phyloP scores from a whole-genome alignment of 176 grass and related monocot species.

The Microstegium vimineum region DNA sequence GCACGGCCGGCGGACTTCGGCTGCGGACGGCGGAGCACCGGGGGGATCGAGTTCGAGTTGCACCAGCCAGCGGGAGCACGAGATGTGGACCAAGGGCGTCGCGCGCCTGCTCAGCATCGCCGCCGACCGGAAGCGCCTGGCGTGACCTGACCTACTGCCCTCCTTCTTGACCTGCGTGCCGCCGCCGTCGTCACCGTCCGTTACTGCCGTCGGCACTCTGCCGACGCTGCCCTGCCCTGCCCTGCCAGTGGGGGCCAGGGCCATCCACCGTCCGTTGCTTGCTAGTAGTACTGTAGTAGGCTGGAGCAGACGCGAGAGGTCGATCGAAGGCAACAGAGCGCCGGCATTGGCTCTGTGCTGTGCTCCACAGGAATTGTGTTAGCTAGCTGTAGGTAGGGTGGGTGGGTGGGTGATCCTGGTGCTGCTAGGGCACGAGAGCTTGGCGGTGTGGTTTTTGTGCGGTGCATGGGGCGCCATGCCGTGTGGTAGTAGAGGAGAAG shows the following conservation, averaged over 20 bases:
- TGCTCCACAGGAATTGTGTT: neutral
- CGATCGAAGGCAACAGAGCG: slow-evolving; percentile 9
- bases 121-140: slow-evolving; percentile 49
- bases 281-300: too few species aligned
- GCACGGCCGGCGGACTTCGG: slow-evolving; percentile 95
- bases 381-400: neutral
- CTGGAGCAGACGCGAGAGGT: too few species aligned
- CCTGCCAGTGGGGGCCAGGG: neutral
- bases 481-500: slow-evolving; percentile 12
- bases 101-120: slow-evolving; percentile 64
- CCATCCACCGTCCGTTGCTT: neutral
- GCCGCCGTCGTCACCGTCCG: too few species aligned
- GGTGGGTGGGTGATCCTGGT: neutral
- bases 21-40: slow-evolving; percentile 70
- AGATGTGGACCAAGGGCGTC: slow-evolving; percentile 94
- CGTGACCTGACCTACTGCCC: too few species aligned
- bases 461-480: slow-evolving; percentile 34
- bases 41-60: slow-evolving; percentile 97
- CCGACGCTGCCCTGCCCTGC: neutral
- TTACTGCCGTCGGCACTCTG: slow-evolving; percentile 2
- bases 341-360: too few species aligned
- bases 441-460: slow-evolving; percentile 21
- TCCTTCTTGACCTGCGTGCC: neutral
- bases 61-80: slow-evolving; percentile 64
- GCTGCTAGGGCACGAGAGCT: slow-evolving; percentile 10